phyloP scores from a whole-genome alignment of 2,329 filamentous ascomycete species.

The Ambrosiella beaveri region DNA sequence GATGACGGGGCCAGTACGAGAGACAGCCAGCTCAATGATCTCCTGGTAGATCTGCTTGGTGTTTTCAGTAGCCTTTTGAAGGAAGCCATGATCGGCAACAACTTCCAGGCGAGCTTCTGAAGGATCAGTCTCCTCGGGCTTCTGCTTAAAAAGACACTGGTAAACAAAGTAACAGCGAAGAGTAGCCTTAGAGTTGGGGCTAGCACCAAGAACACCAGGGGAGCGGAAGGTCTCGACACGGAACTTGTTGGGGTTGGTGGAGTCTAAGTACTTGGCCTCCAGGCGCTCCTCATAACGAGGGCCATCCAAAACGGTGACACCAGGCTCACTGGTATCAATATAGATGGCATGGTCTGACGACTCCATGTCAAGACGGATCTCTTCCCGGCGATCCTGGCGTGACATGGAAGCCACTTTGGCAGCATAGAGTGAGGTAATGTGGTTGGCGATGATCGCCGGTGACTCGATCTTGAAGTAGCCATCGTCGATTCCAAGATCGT shows the following conservation, averaged over 20 bases:
- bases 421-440: slow-evolving; percentile 91
- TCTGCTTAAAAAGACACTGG: slow-evolving; percentile 76
- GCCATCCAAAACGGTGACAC: slow-evolving; percentile 55
- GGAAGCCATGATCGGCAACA: slow-evolving; percentile 83
- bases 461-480: slow-evolving; percentile 92
- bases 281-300: slow-evolving; percentile 89
- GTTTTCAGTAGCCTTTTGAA: slow-evolving; percentile 90
- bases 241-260: slow-evolving; percentile 56
- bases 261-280: slow-evolving; percentile 87
- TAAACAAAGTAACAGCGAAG: slow-evolving; percentile 98
- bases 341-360: slow-evolving; percentile 90
- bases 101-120: slow-evolving; percentile 78
- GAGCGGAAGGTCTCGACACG: slow-evolving; percentile 96
- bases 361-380: slow-evolving; percentile 93
- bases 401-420: slow-evolving; percentile 91
- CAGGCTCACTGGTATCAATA: slow-evolving; percentile 91
- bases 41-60: slow-evolving; percentile 93
- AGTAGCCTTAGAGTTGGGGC: slow-evolving; percentile 55
- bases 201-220: slow-evolving; percentile 55
- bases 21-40: slow-evolving; percentile 72
- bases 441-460: slow-evolving; percentile 72
- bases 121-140: slow-evolving; percentile 49
- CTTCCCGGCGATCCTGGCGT: slow-evolving; percentile 79
- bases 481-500: slow-evolving; percentile 92
- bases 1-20: slow-evolving; percentile 81